These are phyloP conservation scores for Solanum virginianum DNA, from an alignment of 257 asterid genomes.

Conservation along the genomic window DNA sequence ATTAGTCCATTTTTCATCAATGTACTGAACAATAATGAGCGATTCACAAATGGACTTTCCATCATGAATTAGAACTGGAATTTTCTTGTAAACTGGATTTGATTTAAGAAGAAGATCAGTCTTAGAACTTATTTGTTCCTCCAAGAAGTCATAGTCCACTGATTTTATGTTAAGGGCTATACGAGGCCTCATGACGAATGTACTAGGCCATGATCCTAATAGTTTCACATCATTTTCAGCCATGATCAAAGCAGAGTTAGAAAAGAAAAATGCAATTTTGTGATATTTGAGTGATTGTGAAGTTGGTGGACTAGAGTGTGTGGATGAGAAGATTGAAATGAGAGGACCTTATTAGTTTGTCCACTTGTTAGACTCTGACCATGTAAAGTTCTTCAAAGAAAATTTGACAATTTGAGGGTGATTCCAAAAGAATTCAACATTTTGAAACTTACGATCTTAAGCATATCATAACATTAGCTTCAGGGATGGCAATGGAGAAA, in stretches of 20 bases:
- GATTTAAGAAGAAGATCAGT: background rate
- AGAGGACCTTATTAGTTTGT: background rate
- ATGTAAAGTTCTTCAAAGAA: background rate
- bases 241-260: background rate
- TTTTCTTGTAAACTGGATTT: constrained; percentile 7
- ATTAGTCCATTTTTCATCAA: constrained; percentile 14
- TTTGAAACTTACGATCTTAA: background rate
- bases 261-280: background rate
- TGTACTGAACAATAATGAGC: constrained; percentile 10
- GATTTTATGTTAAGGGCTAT: constrained; percentile 15
- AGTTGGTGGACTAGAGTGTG: background rate
- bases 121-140: background rate
- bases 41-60: constrained; percentile 15
- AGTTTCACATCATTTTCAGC: constrained; percentile 9
- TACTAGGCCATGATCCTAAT: constrained; percentile 14
- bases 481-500: too few relatives aligned
- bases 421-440: background rate
- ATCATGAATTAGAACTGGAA: constrained; percentile 2
- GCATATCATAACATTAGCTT: background rate
- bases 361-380: background rate
- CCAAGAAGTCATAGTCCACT: constrained; percentile 4
- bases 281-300: background rate
- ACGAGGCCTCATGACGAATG: constrained; percentile 6
- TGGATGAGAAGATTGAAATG: background rate
- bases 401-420: background rate